Conservation (phyloP, 2,329 filamentous ascomycete species). For the Fusarium nisikadoi region DNA sequence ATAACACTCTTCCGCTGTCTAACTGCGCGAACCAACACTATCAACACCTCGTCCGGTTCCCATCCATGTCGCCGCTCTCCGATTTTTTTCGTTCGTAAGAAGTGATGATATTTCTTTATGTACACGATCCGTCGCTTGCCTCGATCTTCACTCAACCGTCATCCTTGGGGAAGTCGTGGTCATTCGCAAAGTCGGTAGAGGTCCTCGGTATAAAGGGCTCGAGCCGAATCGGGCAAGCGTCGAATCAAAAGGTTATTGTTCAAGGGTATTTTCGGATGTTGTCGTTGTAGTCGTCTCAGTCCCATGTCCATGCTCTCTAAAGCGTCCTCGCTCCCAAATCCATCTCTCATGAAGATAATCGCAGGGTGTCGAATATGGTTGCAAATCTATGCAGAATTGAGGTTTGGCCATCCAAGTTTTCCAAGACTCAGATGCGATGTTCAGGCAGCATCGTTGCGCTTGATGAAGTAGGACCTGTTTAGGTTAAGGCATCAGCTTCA, state of each 20-base stretch:
- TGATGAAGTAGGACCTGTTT: constrained; percentile 69
- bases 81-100: constrained; percentile 28
- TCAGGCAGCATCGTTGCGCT: constrained; percentile 59
- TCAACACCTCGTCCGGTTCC: constrained; percentile 15
- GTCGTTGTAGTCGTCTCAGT: constrained; percentile 16
- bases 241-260: constrained; percentile 28
- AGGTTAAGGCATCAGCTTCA: constrained; percentile 3
- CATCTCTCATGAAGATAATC: constrained; percentile 7
- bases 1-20: constrained; percentile 42
- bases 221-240: constrained; percentile 13
- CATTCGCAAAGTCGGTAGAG: constrained; percentile 4
- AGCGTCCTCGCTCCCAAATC: constrained; percentile 13
- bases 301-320: not conserved
- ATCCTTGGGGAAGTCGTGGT: not conserved
- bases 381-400: constrained; percentile 15
- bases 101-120: constrained; percentile 42
- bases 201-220: constrained; percentile 4
- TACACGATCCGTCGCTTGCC: constrained; percentile 38
- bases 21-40: constrained; percentile 27
- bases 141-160: constrained; percentile 5
- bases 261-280: constrained; percentile 28
- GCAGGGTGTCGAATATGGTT: constrained; percentile 10
- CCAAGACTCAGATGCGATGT: constrained; percentile 1
- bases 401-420: constrained; percentile 3
- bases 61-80: constrained; percentile 25